Percentiles rank a stretch among this genome's conserved stretches.
phyloP scores from a whole-genome alignment of 2,329 filamentous ascomycete species.

The Pyrenochaeta sp. region DNA sequence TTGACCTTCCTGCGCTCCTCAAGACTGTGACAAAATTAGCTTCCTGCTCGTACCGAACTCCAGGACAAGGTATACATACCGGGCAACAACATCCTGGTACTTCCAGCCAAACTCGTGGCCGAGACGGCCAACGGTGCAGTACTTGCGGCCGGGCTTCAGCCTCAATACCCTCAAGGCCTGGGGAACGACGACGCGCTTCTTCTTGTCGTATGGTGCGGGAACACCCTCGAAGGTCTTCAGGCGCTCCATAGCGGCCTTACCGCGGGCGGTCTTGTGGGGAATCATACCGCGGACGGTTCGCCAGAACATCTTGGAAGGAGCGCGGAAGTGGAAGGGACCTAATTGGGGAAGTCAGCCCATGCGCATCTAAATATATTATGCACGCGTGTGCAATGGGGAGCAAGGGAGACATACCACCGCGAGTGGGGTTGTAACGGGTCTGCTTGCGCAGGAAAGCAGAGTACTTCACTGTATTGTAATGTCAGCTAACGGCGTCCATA shows the following conservation, averaged over 20 bases:
- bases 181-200: conserved; percentile 99
- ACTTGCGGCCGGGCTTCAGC: conserved; percentile 99
- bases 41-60: background rate
- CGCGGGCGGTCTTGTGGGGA: conserved; percentile 99
- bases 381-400: background rate
- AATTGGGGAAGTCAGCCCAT: conserved; percentile 37
- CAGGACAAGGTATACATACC: conserved; percentile 68
- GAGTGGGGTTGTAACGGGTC: conserved; percentile 99
- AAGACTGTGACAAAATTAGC: conserved; percentile 68
- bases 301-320: conserved; percentile 99
- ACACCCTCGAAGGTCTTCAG: conserved; percentile 99
- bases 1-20: conserved; percentile 99
- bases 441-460: conserved; percentile 99
- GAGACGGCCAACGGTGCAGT: conserved; percentile 98
- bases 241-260: conserved; percentile 94
- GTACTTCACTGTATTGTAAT: conserved; percentile 87
- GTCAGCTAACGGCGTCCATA: conserved; percentile 38
- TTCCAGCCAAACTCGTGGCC: conserved; percentile 99
- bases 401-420: conserved; percentile 76
- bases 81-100: conserved; percentile 98
- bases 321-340: conserved; percentile 99
- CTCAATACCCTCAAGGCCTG: conserved; percentile 96
- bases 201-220: conserved; percentile 98
- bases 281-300: conserved; percentile 99
- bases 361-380: background rate